Evolutionary conservation across 768 basidiomycete genomes (phyloP).

Genomic region (Suillus sp.): DNA sequence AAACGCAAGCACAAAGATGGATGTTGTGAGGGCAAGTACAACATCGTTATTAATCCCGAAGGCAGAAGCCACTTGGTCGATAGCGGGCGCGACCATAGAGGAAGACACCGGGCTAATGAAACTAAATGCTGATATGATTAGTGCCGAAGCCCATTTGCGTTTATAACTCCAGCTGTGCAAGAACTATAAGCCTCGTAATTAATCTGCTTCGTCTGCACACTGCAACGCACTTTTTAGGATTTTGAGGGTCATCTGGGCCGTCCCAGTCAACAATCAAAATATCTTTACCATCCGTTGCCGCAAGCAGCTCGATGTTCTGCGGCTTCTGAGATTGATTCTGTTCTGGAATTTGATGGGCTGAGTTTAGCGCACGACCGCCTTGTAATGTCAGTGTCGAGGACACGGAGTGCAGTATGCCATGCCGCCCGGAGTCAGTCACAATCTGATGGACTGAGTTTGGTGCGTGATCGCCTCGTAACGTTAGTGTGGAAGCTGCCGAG

Average conservation of each 20-base stretch:
- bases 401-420: neutral
- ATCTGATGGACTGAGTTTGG: neutral
- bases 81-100: conserved; percentile 73
- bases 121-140: conserved; percentile 64
- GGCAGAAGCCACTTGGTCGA: conserved; percentile 46
- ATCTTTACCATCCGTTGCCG: neutral
- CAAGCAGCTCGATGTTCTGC: neutral
- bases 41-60: conserved; percentile 56
- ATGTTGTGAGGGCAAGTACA: conserved; percentile 59
- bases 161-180: conserved; percentile 56
- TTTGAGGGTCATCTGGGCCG: neutral
- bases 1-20: conserved; percentile 61
- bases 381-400: neutral
- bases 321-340: neutral
- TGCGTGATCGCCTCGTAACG: neutral
- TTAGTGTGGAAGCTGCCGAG: neutral
- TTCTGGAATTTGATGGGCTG: neutral
- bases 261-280: neutral
- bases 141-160: conserved; percentile 65
- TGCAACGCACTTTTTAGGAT: neutral
- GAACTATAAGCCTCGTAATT: neutral
- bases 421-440: neutral
- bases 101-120: conserved; percentile 73
- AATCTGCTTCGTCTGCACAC: neutral
- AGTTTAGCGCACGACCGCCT: neutral